Evolutionary conservation across 1,284 basidiomycete genomes (phyloP).

Genomic region (Porogramme epimiltina): DNA sequence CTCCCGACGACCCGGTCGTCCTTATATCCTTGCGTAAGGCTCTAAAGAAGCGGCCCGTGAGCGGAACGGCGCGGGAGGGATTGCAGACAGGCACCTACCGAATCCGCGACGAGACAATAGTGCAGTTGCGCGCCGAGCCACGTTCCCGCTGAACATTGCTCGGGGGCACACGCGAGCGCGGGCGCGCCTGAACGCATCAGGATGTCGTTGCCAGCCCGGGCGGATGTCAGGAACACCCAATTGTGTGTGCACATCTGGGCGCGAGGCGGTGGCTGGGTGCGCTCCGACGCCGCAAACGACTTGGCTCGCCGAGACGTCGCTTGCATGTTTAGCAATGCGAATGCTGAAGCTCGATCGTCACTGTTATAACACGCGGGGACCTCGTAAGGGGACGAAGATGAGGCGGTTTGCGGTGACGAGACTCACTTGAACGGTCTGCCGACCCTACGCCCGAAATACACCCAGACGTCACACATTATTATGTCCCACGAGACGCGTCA

Average conservation of each 20-base stretch:
- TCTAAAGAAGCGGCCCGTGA: constrained; percentile 1
- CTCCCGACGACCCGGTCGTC: neutral
- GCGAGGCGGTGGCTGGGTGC: neutral
- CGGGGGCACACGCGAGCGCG: constrained; percentile 6
- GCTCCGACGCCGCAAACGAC: too few relatives aligned
- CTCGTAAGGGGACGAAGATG: too few relatives aligned
- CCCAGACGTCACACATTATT: constrained; percentile 2
- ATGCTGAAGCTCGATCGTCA: too few relatives aligned
- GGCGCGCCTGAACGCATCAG: neutral
- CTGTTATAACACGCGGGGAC: too few relatives aligned
- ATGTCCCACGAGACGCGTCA: too few relatives aligned
- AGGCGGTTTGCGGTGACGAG: too few relatives aligned
- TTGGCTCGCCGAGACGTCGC: too few relatives aligned
- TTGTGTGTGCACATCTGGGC: constrained; percentile 7
- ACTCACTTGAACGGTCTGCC: neutral
- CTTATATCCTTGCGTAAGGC: constrained; percentile 15
- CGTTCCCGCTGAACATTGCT: constrained; percentile 16
- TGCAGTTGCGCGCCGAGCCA: neutral
- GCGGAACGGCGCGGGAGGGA: constrained; percentile 4
- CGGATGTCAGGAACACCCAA: constrained; percentile 2
- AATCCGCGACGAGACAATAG: constrained; percentile 18
- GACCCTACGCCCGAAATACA: neutral
- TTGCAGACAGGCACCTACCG: constrained; percentile 13
- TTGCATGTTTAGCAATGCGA: too few relatives aligned
- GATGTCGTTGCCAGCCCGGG: neutral